phyloP scores from a whole-genome alignment of 768 basidiomycete genomes.

The Tulasnella sp. region DNA sequence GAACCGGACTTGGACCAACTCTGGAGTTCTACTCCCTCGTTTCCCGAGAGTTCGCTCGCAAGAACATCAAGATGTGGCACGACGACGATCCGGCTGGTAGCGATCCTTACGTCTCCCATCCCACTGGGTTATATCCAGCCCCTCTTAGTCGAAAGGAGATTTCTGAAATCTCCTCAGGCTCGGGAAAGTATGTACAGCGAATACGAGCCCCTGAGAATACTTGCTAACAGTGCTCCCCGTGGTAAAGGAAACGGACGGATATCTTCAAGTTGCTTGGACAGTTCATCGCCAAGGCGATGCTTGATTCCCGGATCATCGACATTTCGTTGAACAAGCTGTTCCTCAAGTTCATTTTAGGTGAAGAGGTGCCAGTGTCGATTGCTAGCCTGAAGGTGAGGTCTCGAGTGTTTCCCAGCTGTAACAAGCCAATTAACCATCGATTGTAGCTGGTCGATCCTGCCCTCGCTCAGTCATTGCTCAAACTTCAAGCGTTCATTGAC shows the following conservation, averaged over 20 bases:
- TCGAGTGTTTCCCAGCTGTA: constrained; percentile 25
- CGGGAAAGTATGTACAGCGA: constrained; percentile 33
- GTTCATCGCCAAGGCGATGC: constrained; percentile 93
- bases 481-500: constrained; percentile 55
- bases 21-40: constrained; percentile 98
- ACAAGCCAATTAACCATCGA: constrained; percentile 7
- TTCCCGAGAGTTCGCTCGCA: constrained; percentile 88
- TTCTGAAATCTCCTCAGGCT: constrained; percentile 20
- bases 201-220: background rate
- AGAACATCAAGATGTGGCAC: constrained; percentile 87
- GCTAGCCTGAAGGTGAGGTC: constrained; percentile 71
- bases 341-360: constrained; percentile 82
- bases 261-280: constrained; percentile 89
- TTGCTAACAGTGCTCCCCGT: constrained; percentile 8
- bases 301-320: constrained; percentile 97
- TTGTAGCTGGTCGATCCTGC: constrained; percentile 74
- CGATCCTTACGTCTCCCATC: constrained; percentile 76
- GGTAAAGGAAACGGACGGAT: constrained; percentile 70
- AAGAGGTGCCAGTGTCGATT: constrained; percentile 77
- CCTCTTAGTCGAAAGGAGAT: constrained; percentile 44
- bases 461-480: constrained; percentile 79
- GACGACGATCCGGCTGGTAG: constrained; percentile 63
- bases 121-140: constrained; percentile 80
- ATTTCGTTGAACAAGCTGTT: constrained; percentile 94
- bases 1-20: constrained; percentile 94